These are phyloP conservation scores for Monilinia polystroma DNA, from an alignment of 2,329 filamentous ascomycete genomes.

Conservation along the genomic window DNA sequence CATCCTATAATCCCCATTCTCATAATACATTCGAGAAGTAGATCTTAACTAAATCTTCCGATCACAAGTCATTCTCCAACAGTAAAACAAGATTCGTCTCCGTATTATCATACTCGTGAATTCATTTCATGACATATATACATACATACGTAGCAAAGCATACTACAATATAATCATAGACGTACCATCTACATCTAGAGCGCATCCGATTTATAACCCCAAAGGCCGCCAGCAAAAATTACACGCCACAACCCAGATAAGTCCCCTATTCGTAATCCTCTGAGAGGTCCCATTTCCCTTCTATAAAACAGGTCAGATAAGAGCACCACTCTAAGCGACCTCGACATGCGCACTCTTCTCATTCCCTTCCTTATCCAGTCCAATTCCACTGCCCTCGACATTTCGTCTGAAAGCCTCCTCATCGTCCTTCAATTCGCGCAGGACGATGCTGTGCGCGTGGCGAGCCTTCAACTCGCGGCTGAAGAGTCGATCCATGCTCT, in stretches of 20 bases:
- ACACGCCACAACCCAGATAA: no score
- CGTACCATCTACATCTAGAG: rapidly evolving
- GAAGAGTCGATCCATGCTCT: conserved; percentile 64
- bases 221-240: neutral
- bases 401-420: conserved; percentile 32
- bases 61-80: neutral
- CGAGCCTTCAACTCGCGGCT: conserved; percentile 35
- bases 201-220: neutral
- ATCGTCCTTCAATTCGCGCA: conserved; percentile 33
- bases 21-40: no score
- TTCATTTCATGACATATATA: neutral
- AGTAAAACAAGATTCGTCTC: neutral
- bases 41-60: neutral
- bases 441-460: conserved; percentile 34
- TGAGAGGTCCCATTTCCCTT: no score
- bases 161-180: neutral
- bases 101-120: conserved; percentile 3
- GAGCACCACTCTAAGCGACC: neutral
- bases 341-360: conserved; percentile 27
- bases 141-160: neutral
- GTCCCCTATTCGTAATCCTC: no score
- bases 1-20: no score
- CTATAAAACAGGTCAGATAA: neutral
- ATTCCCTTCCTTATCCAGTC: conserved; percentile 26
- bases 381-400: conserved; percentile 21